A percentile compares a stretch with the other conserved stretches of the same genome.
Evolutionary conservation across 768 basidiomycete species (phyloP).

Genomic region (Clitopilus passeckerianus): DNA sequence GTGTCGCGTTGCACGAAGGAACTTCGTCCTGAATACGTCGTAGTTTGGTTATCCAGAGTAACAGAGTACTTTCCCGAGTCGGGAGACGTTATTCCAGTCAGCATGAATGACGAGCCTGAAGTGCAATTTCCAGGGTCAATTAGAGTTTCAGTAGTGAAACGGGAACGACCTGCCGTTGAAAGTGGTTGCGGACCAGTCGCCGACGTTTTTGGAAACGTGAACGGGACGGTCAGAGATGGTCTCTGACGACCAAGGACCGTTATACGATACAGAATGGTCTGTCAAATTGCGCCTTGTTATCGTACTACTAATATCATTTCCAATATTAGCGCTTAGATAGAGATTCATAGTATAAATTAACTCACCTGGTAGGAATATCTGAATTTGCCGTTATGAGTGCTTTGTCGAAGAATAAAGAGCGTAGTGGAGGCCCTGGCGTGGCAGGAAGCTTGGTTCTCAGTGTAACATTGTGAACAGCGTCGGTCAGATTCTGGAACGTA

Average conservation of each 20-base stretch:
- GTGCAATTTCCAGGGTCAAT: neutral
- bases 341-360: neutral
- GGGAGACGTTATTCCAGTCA: slow-evolving; percentile 58
- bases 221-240: slow-evolving; percentile 11
- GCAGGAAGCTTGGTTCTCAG: slow-evolving; percentile 26
- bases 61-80: slow-evolving; percentile 56
- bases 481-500: slow-evolving; percentile 37
- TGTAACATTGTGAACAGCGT: slow-evolving; percentile 49
- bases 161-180: slow-evolving; percentile 42
- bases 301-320: slow-evolving; percentile 20
- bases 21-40: slow-evolving; percentile 43
- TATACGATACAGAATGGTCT: slow-evolving; percentile 43
- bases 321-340: neutral
- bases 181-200: slow-evolving; percentile 34
- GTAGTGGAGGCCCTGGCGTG: slow-evolving; percentile 14
- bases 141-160: neutral
- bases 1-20: slow-evolving; percentile 47
- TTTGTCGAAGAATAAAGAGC: slow-evolving; percentile 51
- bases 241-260: slow-evolving; percentile 49
- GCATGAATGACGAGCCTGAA: slow-evolving; percentile 55
- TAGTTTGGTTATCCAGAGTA: slow-evolving; percentile 34
- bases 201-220: slow-evolving; percentile 28
- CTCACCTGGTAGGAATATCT: slow-evolving; percentile 28
- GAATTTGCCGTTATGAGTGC: slow-evolving; percentile 43
- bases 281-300: slow-evolving; percentile 30